These are phyloP conservation scores for Sequoiadendron giganteum DNA, from an alignment of 75 land plant genomes.

Conservation along the genomic window DNA sequence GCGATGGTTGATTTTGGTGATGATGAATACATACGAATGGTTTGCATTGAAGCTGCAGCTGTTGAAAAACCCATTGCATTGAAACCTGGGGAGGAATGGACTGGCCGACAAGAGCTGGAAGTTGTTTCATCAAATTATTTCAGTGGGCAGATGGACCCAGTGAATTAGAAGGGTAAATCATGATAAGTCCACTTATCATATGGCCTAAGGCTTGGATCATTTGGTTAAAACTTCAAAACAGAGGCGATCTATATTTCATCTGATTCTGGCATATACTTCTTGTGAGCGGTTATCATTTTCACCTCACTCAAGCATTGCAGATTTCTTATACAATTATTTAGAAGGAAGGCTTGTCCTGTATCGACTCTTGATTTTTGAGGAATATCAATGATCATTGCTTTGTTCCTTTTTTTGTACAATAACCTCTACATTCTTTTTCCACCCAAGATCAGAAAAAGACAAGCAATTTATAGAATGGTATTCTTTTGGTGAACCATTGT, in stretches of 20 bases:
- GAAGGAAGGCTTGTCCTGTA: neutral
- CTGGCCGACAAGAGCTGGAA: conserved; percentile 38
- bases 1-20: conserved; percentile 46
- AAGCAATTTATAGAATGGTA: conserved; percentile 6
- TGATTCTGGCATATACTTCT: neutral
- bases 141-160: conserved; percentile 57
- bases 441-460: neutral
- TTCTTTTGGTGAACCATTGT: conserved; percentile 7
- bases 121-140: conserved; percentile 46
- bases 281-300: neutral
- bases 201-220: neutral
- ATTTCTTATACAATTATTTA: neutral
- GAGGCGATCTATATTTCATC: neutral
- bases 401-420: neutral
- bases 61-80: conserved; percentile 42
- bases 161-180: conserved; percentile 10
- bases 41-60: conserved; percentile 49
- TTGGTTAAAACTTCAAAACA: neutral
- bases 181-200: neutral
- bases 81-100: conserved; percentile 61
- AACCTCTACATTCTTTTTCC: conserved; percentile 1
- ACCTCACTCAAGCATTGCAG: neutral
- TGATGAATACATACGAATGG: conserved; percentile 45
- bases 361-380: neutral
- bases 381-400: neutral